Conservation (phyloP, 371 early-diverging fungal genomes). For the Ordospora pajunii region DNA sequence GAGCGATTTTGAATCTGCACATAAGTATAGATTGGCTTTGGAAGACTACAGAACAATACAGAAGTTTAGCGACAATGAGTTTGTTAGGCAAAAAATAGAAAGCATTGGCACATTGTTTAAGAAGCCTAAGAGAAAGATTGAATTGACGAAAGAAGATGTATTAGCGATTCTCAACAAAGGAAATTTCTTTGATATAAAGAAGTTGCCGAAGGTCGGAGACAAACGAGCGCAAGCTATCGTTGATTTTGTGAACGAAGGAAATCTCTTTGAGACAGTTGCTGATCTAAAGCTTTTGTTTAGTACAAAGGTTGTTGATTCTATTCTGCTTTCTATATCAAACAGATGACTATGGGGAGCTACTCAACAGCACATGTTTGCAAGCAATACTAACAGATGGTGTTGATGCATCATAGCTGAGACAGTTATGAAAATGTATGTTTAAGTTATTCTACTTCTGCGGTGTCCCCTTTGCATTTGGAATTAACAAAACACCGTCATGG, state of each 20-base stretch:
- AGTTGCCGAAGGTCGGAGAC: constrained; percentile 65
- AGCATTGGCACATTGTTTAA: background rate
- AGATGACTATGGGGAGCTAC: background rate
- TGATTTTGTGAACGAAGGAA: constrained; percentile 56
- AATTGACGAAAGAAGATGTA: constrained; percentile 26
- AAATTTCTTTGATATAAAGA: constrained; percentile 63
- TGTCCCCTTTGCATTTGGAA: background rate
- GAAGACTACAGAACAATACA: constrained; percentile 46
- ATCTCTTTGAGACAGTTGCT: constrained; percentile 26
- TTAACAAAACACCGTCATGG: background rate
- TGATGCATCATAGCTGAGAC: too few relatives aligned
- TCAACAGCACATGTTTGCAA: too few relatives aligned
- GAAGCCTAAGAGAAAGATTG: constrained; percentile 18
- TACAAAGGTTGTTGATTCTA: constrained; percentile 37
- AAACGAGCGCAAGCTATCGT: constrained; percentile 65
- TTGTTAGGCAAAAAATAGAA: constrained; percentile 18
- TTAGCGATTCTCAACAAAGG: constrained; percentile 63
- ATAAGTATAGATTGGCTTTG: constrained; percentile 29
- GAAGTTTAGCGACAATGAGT: constrained; percentile 23
- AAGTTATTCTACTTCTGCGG: constrained; percentile 9
- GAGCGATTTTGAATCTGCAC: constrained; percentile 16
- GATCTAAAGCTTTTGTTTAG: constrained; percentile 40
- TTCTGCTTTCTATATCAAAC: constrained; percentile 11
- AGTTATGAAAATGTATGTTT: background rate
- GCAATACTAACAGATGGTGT: too few relatives aligned